Evolutionary conservation across 345 rosid species (phyloP), one percentile per base, ranked within the genome.

Genomic region (Dipteronia sinensis): DNA sequence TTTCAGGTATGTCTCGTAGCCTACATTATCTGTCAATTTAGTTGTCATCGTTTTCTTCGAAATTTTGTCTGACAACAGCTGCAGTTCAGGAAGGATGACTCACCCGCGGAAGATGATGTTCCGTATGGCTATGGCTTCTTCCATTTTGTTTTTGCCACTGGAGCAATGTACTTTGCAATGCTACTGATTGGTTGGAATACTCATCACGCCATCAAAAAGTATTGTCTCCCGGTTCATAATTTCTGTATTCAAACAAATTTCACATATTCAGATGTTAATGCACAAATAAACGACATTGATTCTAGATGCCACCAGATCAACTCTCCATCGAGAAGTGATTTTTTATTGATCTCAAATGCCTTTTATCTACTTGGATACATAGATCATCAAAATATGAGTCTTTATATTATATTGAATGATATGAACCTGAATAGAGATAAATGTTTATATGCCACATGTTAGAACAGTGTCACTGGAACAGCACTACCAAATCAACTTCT

Each of bases 111-210:
- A 65, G 91, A 91, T 80, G 89, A 81, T 64, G 91, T 93, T 61
- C 99, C 99, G 23, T 95, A 95, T 67, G 97, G 97, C 71, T 93
- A 93, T 67, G 99, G 99, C 11, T 95, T 95, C 91, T 95, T 95
- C 87, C 99, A 95, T 86, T 92, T 95, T 64, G 98, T 95, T 40
- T 95, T 95, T 23, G 99, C 98, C 73, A 93, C 98, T 0, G 99
- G 99, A 78, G 93, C 98, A 4, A 95, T 95, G 99, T 95, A 95
- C 87, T 91, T 95, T 4, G 96, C 95, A 23, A 95, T 95, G 99
- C 83, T 93, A 62, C 82, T 95, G 81, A 89, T 95, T 1, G 95
- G 99, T 67, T 95, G 98, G 99, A 95, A 93, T 77, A 89, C 92
- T 77, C 97, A 95, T 83, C 95, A 93, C 47, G 65, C 91, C 70